Conservation (phyloP, 495 filamentous ascomycete genomes). For the Penicillium argentinense region DNA sequence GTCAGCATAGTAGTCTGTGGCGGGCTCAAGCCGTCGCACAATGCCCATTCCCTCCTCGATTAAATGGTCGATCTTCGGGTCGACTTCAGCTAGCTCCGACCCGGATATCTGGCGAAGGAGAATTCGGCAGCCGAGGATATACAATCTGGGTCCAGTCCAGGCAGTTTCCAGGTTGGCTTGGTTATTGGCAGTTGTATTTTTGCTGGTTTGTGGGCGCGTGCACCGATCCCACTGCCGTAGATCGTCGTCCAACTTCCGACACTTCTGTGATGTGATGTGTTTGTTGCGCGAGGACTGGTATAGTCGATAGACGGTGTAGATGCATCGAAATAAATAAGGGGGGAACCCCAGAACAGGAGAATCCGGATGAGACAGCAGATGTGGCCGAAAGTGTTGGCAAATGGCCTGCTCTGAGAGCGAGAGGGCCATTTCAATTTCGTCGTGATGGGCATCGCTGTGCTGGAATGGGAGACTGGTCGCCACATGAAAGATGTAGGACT, state of each 20-base stretch:
- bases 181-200: not conserved
- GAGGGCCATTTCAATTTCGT: slow-evolving; percentile 17
- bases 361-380: not conserved
- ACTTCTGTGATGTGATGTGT: not conserved
- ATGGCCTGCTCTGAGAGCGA: slow-evolving; percentile 15
- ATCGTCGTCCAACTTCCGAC: slow-evolving; percentile 2
- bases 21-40: slow-evolving; percentile 13
- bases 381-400: slow-evolving; percentile 3
- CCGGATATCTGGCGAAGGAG: slow-evolving; percentile 9
- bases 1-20: slow-evolving; percentile 24
- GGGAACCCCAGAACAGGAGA: slow-evolving; percentile 23
- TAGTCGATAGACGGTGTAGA: slow-evolving; percentile 13
- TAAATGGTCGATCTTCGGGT: not conserved
- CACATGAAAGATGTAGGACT: slow-evolving; percentile 28
- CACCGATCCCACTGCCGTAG: slow-evolving; percentile 5
- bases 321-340: slow-evolving; percentile 17
- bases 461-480: slow-evolving; percentile 27
- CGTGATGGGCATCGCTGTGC: not conserved
- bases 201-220: not conserved
- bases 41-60: slow-evolving; percentile 11
- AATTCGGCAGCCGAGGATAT: slow-evolving; percentile 15
- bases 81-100: not conserved
- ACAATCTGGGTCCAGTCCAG: slow-evolving; percentile 13
- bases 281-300: not conserved
- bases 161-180: not conserved